Percentiles rank a stretch among this genome's conserved stretches.
phyloP scores from a whole-genome alignment of 2,329 filamentous ascomycete species.

The Gremmenia infestans region DNA sequence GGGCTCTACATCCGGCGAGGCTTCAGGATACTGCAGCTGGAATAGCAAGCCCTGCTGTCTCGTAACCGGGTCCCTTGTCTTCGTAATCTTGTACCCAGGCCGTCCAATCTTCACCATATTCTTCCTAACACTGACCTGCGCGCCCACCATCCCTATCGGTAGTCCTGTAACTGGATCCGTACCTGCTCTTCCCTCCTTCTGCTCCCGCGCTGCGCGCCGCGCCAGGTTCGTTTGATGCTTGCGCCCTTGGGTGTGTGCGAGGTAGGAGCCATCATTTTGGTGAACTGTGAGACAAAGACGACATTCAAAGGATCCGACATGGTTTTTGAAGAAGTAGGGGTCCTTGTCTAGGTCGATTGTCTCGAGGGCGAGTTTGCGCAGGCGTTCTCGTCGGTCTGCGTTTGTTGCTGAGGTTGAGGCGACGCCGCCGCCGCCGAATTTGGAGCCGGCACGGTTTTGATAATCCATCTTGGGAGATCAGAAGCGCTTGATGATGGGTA shows the following conservation, averaged over 20 bases:
- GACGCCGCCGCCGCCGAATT: constrained; percentile 95
- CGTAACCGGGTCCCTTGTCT: constrained; percentile 83
- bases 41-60: constrained; percentile 89
- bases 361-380: constrained; percentile 96
- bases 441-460: constrained; percentile 92
- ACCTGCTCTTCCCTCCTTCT: constrained; percentile 72
- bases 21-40: constrained; percentile 93
- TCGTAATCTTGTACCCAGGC: constrained; percentile 97
- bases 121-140: constrained; percentile 56
- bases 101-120: constrained; percentile 93
- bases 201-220: constrained; percentile 89
- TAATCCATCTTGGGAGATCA: constrained; percentile 53
- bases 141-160: constrained; percentile 70
- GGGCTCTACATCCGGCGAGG: constrained; percentile 67
- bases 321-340: constrained; percentile 99
- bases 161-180: constrained; percentile 64
- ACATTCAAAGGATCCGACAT: constrained; percentile 96
- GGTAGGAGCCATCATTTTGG: constrained; percentile 98
- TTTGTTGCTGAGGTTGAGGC: constrained; percentile 91
- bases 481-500: not conserved
- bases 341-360: constrained; percentile 99
- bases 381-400: constrained; percentile 92
- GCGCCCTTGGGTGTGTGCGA: constrained; percentile 95
- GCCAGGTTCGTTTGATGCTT: constrained; percentile 99
- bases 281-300: constrained; percentile 95